These are phyloP conservation scores for Micractinium conductrix DNA, from an alignment of 139 green algal species.

Conservation along the genomic window DNA sequence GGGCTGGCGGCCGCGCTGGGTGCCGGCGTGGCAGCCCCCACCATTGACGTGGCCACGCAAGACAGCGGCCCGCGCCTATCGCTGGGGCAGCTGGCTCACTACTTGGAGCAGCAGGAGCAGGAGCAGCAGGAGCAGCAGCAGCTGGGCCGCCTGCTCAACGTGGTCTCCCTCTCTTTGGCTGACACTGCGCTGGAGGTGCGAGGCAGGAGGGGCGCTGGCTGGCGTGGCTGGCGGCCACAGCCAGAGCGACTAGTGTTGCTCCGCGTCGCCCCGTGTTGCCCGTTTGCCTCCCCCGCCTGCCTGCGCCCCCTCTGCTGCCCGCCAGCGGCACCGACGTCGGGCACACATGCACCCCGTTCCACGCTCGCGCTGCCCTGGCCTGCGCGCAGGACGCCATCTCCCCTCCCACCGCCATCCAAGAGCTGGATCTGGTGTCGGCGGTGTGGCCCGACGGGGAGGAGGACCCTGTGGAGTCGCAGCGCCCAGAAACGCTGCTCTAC, in stretches of 20 bases:
- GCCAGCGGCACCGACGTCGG: too few relatives aligned
- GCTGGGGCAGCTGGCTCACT: slow-evolving; percentile 47
- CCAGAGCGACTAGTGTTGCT: too few relatives aligned
- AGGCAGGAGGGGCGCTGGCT: background rate
- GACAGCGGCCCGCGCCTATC: slow-evolving; percentile 42
- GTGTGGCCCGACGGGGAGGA: slow-evolving; percentile 45
- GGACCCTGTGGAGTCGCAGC: background rate
- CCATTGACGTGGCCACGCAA: slow-evolving; percentile 61
- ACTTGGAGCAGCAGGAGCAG: slow-evolving; percentile 24
- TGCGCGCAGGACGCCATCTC: slow-evolving; percentile 37
- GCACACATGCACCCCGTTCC: background rate
- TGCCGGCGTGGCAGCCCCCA: slow-evolving; percentile 23
- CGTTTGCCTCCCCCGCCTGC: too few relatives aligned
- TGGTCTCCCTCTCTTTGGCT: slow-evolving; percentile 56
- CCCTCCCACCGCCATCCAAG: slow-evolving; percentile 37
- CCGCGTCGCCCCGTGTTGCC: too few relatives aligned
- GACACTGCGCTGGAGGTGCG: slow-evolving; percentile 45
- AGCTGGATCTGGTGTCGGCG: slow-evolving; percentile 47
- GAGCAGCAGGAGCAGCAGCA: background rate
- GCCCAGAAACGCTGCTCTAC: slow-evolving; percentile 62
- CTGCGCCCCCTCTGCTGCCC: background rate
- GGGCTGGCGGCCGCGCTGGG: slow-evolving; percentile 32
- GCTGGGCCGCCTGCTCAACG: slow-evolving; percentile 52
- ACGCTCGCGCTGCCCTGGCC: background rate
- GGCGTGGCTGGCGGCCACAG: too few relatives aligned